phyloP scores from a whole-genome alignment of 2,329 filamentous ascomycete genomes.

The Clonostachys byssicola region DNA sequence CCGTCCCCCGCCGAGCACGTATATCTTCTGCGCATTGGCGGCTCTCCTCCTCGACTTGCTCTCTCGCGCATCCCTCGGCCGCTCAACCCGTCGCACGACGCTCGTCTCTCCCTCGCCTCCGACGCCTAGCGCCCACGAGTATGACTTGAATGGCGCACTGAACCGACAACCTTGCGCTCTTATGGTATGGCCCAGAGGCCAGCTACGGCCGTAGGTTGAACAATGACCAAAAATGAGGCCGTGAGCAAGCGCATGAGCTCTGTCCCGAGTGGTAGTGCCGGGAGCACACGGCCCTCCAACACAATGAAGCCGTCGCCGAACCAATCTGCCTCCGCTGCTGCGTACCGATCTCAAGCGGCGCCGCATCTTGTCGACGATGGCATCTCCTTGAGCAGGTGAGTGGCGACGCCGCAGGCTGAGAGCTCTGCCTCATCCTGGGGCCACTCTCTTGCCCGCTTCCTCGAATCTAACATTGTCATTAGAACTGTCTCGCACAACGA shows the following conservation, averaged over 20 bases:
- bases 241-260: conserved; percentile 50
- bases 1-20: too few relatives aligned
- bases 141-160: too few relatives aligned
- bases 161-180: too few relatives aligned
- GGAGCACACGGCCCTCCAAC: conserved; percentile 62
- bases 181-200: neutral
- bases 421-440: conserved; percentile 8
- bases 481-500: conserved; percentile 1
- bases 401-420: conserved; percentile 34
- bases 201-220: conserved; percentile 29
- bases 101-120: too few relatives aligned
- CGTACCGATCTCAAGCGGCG: conserved; percentile 12
- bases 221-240: conserved; percentile 66
- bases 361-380: conserved; percentile 11
- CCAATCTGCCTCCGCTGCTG: conserved; percentile 15
- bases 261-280: conserved; percentile 43
- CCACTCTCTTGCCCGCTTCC: neutral
- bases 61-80: too few relatives aligned
- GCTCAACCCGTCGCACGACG: too few relatives aligned
- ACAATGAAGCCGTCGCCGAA: conserved; percentile 51
- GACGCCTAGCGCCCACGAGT: too few relatives aligned
- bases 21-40: too few relatives aligned
- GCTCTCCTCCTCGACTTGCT: too few relatives aligned
- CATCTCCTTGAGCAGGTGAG: conserved; percentile 31
- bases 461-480: neutral